phyloP scores from a whole-genome alignment of 805 yeast genomes.

The Zygotorulaspora sp. region DNA sequence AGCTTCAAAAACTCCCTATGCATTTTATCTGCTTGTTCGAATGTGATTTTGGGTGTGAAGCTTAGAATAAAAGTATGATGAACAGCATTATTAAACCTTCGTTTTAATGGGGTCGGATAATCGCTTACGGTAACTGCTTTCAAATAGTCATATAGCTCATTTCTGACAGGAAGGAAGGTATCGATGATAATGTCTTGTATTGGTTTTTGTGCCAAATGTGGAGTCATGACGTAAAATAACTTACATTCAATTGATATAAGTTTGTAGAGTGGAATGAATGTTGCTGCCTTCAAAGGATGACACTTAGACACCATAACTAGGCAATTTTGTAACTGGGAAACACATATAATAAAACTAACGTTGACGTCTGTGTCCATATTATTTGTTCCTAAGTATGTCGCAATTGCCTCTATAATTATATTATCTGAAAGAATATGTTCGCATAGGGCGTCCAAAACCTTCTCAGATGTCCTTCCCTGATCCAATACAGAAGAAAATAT shows the following conservation, averaged over 20 bases:
- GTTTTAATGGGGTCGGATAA: slow-evolving; percentile 12
- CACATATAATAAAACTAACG: slow-evolving; percentile 8
- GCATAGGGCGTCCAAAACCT: slow-evolving; percentile 10
- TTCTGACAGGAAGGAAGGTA: slow-evolving; percentile 14
- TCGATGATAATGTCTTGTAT: slow-evolving; percentile 13
- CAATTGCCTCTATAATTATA: slow-evolving; percentile 8
- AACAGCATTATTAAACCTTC: slow-evolving; percentile 11
- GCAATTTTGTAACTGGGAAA: slow-evolving; percentile 9
- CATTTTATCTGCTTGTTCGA: slow-evolving; percentile 12
- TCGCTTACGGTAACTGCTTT: slow-evolving; percentile 12
- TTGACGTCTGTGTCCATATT: slow-evolving; percentile 2
- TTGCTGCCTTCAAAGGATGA: slow-evolving; percentile 15
- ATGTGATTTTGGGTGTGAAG: slow-evolving; percentile 6
- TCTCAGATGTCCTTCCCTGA: slow-evolving; percentile 8
- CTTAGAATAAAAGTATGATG: slow-evolving; percentile 13
- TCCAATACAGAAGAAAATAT: slow-evolving; percentile 12
- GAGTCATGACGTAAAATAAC: slow-evolving; percentile 14
- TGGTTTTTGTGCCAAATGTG: slow-evolving; percentile 13
- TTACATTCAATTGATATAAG: slow-evolving; percentile 13
- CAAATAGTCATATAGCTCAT: slow-evolving; percentile 10
- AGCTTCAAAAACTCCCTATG: slow-evolving; percentile 12
- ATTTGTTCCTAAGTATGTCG: slow-evolving; percentile 6
- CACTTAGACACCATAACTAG: slow-evolving; percentile 6
- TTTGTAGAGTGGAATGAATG: slow-evolving; percentile 10
- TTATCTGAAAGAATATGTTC: slow-evolving; percentile 11